Evolutionary conservation across 257 asterid species (phyloP), one percentile per base, ranked within the genome.

Genomic region (Thymus mandschuricus): DNA sequence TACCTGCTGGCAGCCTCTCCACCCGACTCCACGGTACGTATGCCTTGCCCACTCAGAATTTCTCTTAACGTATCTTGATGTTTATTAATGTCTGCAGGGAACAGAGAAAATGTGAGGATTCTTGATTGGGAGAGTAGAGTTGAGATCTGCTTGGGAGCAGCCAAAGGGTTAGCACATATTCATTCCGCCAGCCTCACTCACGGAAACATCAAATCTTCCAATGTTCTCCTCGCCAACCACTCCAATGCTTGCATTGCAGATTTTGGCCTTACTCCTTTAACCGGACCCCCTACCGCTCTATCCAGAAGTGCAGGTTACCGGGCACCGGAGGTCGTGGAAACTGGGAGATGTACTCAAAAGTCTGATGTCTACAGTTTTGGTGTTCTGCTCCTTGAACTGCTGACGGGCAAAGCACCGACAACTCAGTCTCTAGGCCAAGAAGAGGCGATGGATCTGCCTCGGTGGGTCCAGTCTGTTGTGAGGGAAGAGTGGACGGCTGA

Each of bases 401-500:
- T 89, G 46, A 89, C 96, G 1, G 93, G 96, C 9, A 87, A 84
- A 68, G 82, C 89, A 46, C 92, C 89, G 12, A 73, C 89, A 11
- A 73, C 75, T 54, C 85, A 80, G 77, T 56, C 85, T 28, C 35
- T 69, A 7, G 90, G 90, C 44, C 84, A 82, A 6, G 91, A 83
- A 3, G 89, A 85, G 67, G 86, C 58, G 34, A 76, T 77, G 3
- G 96, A 89, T 75, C 77, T 86, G 41, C 92, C 96, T 1, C 54
- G 78, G 27, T 89, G 96, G 96, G 92, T 89, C 46, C 92, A 86
- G 45, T 89, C 92, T 13, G 86, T 89, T 21, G 91, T 86, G 58
- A 79, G 87, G 79, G 92, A 86, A 80, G 91, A 89, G 69, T 89
- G 96, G 92, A 89, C 96, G 31, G 89, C 96, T 6, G 96, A 86